Conservation (phyloP, 345 rosid species). For the Linum lewisii region DNA sequence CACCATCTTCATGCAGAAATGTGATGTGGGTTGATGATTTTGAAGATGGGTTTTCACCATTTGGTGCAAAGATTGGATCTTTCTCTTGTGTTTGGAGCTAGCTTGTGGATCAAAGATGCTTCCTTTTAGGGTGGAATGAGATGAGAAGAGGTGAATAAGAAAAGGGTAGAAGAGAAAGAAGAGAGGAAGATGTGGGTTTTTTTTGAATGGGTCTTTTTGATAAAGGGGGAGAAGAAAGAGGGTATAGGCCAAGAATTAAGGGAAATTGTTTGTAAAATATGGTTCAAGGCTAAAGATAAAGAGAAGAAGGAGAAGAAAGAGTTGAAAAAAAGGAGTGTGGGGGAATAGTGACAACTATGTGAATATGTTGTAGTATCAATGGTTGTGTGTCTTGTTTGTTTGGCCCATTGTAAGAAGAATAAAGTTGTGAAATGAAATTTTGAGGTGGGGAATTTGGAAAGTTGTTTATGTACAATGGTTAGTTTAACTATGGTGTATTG, state of each 20-base stretch:
- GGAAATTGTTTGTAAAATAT: neutral
- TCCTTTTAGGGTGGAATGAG: too few species aligned
- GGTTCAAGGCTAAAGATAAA: neutral
- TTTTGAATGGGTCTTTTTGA: neutral
- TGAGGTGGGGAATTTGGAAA: too few species aligned
- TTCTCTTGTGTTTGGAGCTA: neutral
- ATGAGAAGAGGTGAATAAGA: neutral
- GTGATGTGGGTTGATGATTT: neutral
- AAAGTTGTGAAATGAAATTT: too few species aligned
- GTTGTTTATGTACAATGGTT: too few species aligned
- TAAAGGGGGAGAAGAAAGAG: neutral
- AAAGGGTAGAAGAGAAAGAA: neutral
- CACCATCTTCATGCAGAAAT: neutral
- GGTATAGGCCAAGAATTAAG: neutral
- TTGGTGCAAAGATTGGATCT: neutral
- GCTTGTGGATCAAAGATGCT: too few species aligned
- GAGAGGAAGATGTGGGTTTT: neutral
- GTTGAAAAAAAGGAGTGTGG: neutral
- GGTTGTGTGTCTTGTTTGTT: neutral
- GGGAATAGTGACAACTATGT: neutral
- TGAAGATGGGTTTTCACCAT: neutral
- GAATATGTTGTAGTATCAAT: neutral
- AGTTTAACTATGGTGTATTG: too few species aligned
- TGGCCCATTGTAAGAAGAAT: neutral
- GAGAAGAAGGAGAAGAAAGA: neutral